These are phyloP conservation scores for Tylopilus sp. DNA, from an alignment of 1,284 basidiomycete species.

Conservation along the genomic window DNA sequence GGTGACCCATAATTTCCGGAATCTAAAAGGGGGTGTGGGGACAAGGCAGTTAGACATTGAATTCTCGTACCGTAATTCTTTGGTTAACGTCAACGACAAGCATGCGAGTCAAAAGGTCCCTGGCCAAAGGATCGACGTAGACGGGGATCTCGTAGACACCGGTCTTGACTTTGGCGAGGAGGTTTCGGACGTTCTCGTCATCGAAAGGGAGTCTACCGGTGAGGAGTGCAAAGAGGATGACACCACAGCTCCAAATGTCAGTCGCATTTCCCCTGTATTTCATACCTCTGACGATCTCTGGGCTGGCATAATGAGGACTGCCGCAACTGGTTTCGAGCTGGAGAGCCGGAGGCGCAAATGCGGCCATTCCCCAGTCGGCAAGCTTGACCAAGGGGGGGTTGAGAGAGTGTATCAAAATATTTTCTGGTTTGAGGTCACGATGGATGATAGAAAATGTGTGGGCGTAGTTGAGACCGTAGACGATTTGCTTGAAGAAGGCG, in stretches of 20 bases:
- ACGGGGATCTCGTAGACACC: slow-evolving; percentile 83
- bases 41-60: slow-evolving; percentile 5
- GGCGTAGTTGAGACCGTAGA: slow-evolving; percentile 95
- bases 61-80: slow-evolving; percentile 73
- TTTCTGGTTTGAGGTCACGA: slow-evolving; percentile 98
- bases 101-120: slow-evolving; percentile 78
- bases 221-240: slow-evolving; percentile 86
- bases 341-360: slow-evolving; percentile 75
- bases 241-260: slow-evolving; percentile 94
- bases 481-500: slow-evolving; percentile 95
- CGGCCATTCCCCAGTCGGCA: slow-evolving; percentile 99
- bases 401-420: slow-evolving; percentile 85
- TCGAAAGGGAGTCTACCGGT: slow-evolving; percentile 88
- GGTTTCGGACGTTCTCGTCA: slow-evolving; percentile 76
- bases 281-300: slow-evolving; percentile 95
- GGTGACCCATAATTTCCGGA: slow-evolving; percentile 82
- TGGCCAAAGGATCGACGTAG: slow-evolving; percentile 69
- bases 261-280: slow-evolving; percentile 92
- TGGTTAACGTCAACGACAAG: slow-evolving; percentile 85
- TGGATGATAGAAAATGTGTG: slow-evolving; percentile 99
- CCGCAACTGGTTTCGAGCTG: slow-evolving; percentile 97
- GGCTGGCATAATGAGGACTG: slow-evolving; percentile 96
- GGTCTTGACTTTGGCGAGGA: slow-evolving; percentile 87
- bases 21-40: slow-evolving; percentile 52
- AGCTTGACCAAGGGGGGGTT: slow-evolving; percentile 90